Percentiles rank a stretch among this genome's conserved stretches.
phyloP scores from a whole-genome alignment of 2,329 filamentous ascomycete species.

The Aspergillus sp. region DNA sequence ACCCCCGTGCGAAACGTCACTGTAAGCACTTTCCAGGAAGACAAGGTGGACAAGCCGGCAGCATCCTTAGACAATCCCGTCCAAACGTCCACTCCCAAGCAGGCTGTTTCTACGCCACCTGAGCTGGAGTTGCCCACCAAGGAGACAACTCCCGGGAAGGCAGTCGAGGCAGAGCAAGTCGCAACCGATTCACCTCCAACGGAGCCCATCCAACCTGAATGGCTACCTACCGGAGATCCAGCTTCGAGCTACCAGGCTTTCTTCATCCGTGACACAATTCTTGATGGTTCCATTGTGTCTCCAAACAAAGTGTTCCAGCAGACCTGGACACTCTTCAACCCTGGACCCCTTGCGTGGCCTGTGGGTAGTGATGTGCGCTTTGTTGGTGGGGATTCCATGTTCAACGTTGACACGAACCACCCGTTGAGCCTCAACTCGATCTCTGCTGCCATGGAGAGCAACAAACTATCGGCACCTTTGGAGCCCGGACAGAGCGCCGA shows the following conservation, averaged over 20 bases:
- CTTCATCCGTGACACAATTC: conserved; percentile 75
- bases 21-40: conserved; percentile 80
- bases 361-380: conserved; percentile 87
- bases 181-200: conserved; percentile 40
- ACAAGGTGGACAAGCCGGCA: conserved; percentile 63
- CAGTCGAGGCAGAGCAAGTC: conserved; percentile 26
- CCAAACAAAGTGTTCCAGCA: conserved; percentile 78
- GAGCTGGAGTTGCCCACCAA: conserved; percentile 7
- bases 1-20: conserved; percentile 84
- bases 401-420: conserved; percentile 76
- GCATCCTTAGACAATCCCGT: conserved; percentile 70
- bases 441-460: conserved; percentile 77
- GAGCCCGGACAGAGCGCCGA: conserved; percentile 71
- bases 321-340: conserved; percentile 88
- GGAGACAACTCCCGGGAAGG: conserved; percentile 4
- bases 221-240: conserved; percentile 35
- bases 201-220: conserved; percentile 22
- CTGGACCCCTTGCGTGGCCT: conserved; percentile 77
- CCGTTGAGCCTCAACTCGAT: conserved; percentile 77
- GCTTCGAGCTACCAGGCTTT: conserved; percentile 52
- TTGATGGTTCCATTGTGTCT: conserved; percentile 72
- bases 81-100: conserved; percentile 39
- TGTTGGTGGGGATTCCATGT: conserved; percentile 95
- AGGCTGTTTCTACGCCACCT: conserved; percentile 53
- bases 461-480: conserved; percentile 67